Conservation (phyloP, 805 yeast genomes). For the Kodamaea laetipori region DNA sequence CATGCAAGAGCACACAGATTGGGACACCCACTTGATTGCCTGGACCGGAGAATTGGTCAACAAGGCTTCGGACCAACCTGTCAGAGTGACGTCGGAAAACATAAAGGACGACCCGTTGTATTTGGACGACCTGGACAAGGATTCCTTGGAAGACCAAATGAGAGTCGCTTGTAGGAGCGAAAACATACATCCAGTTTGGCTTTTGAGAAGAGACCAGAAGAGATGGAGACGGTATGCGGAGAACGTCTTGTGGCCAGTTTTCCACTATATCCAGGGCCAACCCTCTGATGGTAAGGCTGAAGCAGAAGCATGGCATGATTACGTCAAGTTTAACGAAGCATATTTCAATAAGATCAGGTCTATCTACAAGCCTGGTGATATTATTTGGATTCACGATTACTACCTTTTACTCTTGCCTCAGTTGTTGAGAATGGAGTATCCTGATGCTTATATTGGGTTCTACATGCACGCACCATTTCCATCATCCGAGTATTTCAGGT, state of each 20-base stretch:
- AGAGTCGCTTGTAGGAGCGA: conserved; percentile 48
- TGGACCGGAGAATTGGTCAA: conserved; percentile 90
- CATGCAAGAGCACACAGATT: conserved; percentile 63
- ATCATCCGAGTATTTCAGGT: conserved; percentile 88
- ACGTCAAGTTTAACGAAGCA: conserved; percentile 87
- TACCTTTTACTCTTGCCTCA: conserved; percentile 81
- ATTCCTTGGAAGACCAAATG: conserved; percentile 49
- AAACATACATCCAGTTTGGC: conserved; percentile 84
- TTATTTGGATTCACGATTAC: conserved; percentile 92
- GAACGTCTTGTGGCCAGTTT: conserved; percentile 87
- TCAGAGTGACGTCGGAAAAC: conserved; percentile 16
- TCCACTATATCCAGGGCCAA: conserved; percentile 87
- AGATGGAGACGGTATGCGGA: conserved; percentile 93
- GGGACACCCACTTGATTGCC: conserved; percentile 87
- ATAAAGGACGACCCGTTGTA: conserved; percentile 60
- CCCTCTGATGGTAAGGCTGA: conserved; percentile 70
- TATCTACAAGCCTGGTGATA: conserved; percentile 83
- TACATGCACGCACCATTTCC: conserved; percentile 94
- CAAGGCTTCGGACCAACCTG: conserved; percentile 24
- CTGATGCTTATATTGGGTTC: conserved; percentile 73
- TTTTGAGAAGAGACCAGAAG: conserved; percentile 72
- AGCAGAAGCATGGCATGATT: conserved; percentile 78
- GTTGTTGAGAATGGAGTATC: conserved; percentile 73
- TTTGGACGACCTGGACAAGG: conserved; percentile 57
- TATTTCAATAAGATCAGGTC: conserved; percentile 76